These are phyloP conservation scores for Erythrobasidium yunnanense DNA, from an alignment of 768 basidiomycete species.

Conservation along the genomic window DNA sequence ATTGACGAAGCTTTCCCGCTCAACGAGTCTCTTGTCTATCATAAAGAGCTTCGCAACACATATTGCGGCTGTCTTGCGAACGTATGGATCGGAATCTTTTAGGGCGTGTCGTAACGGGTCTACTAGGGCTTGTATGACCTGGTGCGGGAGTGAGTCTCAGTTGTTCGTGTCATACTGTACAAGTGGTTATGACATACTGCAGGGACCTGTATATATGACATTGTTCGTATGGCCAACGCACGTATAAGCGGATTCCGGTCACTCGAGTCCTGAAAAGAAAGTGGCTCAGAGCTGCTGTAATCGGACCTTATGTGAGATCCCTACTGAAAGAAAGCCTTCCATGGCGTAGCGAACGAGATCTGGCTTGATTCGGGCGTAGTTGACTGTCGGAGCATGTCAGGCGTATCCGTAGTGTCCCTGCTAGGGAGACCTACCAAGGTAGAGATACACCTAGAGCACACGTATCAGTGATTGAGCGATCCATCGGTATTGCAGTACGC, in stretches of 20 bases:
- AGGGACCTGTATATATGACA: slow-evolving; percentile 96
- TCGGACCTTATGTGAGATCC: slow-evolving; percentile 29
- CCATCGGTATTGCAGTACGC: too few species aligned
- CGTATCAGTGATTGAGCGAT: slow-evolving; percentile 2
- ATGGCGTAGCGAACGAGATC: slow-evolving; percentile 88
- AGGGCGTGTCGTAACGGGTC: slow-evolving; percentile 87
- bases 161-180: background rate
- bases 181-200: slow-evolving; percentile 37
- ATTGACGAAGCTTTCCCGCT: slow-evolving; percentile 81
- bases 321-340: slow-evolving; percentile 74
- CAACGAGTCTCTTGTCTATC: slow-evolving; percentile 73
- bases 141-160: background rate
- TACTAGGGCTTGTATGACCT: slow-evolving; percentile 66
- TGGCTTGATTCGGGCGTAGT: slow-evolving; percentile 85
- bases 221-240: slow-evolving; percentile 91
- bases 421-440: slow-evolving; percentile 10
- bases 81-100: slow-evolving; percentile 91
- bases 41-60: slow-evolving; percentile 92
- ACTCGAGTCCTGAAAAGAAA: slow-evolving; percentile 63
- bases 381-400: slow-evolving; percentile 50
- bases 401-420: background rate
- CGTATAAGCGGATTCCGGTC: slow-evolving; percentile 94
- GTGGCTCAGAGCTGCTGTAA: background rate
- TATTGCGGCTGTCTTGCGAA: slow-evolving; percentile 94
- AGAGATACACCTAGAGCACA: slow-evolving; percentile 19